phyloP scores from a whole-genome alignment of 371 early-diverging fungal genomes.

The Mucor ambiguus region DNA sequence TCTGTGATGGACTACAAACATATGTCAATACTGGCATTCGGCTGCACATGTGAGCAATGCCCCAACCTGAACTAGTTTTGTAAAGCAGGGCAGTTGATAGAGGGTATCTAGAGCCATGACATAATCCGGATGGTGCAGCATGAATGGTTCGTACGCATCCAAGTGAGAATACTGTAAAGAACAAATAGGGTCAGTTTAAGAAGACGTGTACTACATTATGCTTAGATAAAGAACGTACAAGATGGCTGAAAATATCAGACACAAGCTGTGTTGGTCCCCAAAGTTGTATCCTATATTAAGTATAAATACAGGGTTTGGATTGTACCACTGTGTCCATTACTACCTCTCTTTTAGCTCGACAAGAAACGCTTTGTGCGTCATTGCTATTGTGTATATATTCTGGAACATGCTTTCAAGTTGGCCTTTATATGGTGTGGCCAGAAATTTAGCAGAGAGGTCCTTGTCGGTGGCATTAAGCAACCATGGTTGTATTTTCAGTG shows the following conservation, averaged over 20 bases:
- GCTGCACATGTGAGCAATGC: not conserved
- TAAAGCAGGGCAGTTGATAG: constrained; percentile 27
- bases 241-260: constrained; percentile 31
- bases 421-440: not conserved
- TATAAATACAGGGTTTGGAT: not conserved
- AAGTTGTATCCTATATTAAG: constrained; percentile 22
- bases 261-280: constrained; percentile 47
- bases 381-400: constrained; percentile 7
- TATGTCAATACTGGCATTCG: not conserved
- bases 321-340: not conserved
- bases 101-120: constrained; percentile 29
- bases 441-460: constrained; percentile 7
- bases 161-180: constrained; percentile 11
- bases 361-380: constrained; percentile 10
- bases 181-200: not conserved
- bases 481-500: constrained; percentile 18
- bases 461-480: constrained; percentile 14
- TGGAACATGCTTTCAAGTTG: constrained; percentile 10
- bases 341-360: constrained; percentile 21
- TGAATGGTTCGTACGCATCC: constrained; percentile 20
- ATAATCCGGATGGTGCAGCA: constrained; percentile 16
- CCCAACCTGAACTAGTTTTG: constrained; percentile 25
- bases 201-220: not conserved
- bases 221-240: constrained; percentile 27
- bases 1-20: not conserved